These are phyloP conservation scores for Tylopilus intermedius DNA, from an alignment of 768 basidiomycete species.

Conservation along the genomic window DNA sequence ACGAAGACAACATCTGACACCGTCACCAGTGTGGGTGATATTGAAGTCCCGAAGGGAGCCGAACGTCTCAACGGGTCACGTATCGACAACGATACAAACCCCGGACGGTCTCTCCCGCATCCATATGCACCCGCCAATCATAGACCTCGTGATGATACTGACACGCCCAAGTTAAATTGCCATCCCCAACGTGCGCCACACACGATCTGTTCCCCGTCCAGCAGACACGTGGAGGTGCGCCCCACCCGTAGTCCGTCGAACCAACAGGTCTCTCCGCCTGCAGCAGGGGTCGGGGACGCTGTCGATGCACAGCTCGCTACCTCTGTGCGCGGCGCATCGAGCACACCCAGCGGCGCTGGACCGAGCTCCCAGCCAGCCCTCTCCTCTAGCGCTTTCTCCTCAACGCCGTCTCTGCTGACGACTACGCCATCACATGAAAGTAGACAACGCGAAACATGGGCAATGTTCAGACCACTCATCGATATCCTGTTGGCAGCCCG, in stretches of 20 bases:
- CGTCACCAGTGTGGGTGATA: not conserved
- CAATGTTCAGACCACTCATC: constrained; percentile 30
- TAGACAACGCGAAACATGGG: constrained; percentile 13
- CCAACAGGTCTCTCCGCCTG: not conserved
- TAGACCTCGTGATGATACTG: not conserved
- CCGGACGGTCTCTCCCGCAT: not conserved
- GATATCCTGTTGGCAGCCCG: constrained; percentile 19
- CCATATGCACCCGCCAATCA: not conserved
- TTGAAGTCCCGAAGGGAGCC: not conserved
- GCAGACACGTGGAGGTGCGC: constrained; percentile 7
- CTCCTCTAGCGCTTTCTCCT: constrained; percentile 4
- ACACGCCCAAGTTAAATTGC: constrained; percentile 3
- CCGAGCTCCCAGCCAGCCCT: not conserved
- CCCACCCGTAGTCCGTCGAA: constrained; percentile 1
- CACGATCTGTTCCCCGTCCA: constrained; percentile 4
- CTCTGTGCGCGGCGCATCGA: constrained; percentile 1
- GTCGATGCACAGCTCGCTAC: constrained; percentile 5
- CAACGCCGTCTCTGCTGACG: constrained; percentile 5
- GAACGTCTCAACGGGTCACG: not conserved
- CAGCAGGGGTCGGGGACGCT: not conserved
- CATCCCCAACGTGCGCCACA: constrained; percentile 1
- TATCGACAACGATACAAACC: constrained; percentile 1
- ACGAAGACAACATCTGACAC: not conserved
- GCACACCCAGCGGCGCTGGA: not conserved
- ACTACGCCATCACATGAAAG: not conserved